These are phyloP conservation scores for Neopestalotiopsis clavispora DNA, from an alignment of 2,329 filamentous ascomycete genomes.

Conservation along the genomic window DNA sequence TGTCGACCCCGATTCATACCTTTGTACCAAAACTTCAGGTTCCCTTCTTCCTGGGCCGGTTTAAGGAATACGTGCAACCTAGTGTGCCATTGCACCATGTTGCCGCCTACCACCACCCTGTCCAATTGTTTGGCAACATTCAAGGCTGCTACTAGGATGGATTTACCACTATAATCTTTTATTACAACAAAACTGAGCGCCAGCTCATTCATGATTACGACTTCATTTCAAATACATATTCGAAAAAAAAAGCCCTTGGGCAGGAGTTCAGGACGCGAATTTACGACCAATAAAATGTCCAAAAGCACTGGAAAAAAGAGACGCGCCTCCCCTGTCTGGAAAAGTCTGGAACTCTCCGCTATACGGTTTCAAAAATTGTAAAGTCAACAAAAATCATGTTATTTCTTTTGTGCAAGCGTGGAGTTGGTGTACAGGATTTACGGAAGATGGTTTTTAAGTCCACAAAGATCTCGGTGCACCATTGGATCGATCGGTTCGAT, in stretches of 20 bases:
- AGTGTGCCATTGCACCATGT: conserved; percentile 51
- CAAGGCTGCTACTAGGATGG: conserved; percentile 54
- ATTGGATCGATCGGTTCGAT: not conserved
- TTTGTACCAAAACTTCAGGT: conserved; percentile 52
- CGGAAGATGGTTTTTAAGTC: conserved; percentile 24
- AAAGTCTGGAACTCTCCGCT: conserved; percentile 14
- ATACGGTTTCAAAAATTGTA: conserved; percentile 25
- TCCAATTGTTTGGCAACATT: conserved; percentile 55
- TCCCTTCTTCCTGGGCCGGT: conserved; percentile 54
- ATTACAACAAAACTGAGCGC: conserved; percentile 5
- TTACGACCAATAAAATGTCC: conserved; percentile 19
- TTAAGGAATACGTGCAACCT: conserved; percentile 56
- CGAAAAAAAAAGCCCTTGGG: not conserved
- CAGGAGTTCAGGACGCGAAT: not conserved
- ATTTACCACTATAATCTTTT: not conserved
- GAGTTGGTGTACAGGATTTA: conserved; percentile 36
- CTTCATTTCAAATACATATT: not conserved
- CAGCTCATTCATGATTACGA: conserved; percentile 14
- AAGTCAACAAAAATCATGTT: conserved; percentile 28
- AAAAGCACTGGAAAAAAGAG: conserved; percentile 11
- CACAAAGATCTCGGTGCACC: not conserved
- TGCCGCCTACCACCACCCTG: conserved; percentile 57
- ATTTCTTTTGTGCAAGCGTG: conserved; percentile 37
- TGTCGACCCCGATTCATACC: conserved; percentile 34
- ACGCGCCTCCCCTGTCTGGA: not conserved